Evolutionary conservation across 805 yeast genomes (phyloP).

Genomic region (Candida silvatica): DNA sequence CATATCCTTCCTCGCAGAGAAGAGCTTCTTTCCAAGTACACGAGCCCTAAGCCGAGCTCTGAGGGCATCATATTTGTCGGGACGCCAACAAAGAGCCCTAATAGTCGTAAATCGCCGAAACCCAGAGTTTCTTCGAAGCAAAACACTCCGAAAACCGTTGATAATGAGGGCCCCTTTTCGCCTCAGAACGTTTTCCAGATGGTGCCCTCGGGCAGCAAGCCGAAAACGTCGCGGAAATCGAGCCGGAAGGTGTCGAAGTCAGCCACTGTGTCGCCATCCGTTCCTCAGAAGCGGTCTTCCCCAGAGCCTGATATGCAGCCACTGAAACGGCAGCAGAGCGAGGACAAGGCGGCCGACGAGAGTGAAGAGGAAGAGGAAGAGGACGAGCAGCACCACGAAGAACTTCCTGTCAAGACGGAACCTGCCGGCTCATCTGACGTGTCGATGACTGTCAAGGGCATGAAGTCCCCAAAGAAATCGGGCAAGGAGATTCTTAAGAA

Average conservation of each 20-base stretch:
- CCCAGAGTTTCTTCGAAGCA: too few relatives aligned
- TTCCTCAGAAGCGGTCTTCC: conserved; percentile 2
- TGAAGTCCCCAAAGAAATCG: conserved; percentile 3
- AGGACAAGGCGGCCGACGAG: too few relatives aligned
- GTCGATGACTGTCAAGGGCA: too few relatives aligned
- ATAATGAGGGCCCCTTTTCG: not conserved
- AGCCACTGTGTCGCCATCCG: not conserved
- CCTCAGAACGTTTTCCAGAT: conserved; percentile 1
- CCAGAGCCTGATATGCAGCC: not conserved
- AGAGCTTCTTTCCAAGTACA: conserved; percentile 27
- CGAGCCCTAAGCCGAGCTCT: conserved; percentile 14
- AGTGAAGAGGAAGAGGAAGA: too few relatives aligned
- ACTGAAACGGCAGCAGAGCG: too few relatives aligned
- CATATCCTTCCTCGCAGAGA: conserved; percentile 42
- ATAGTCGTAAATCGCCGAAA: too few relatives aligned
- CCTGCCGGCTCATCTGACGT: too few relatives aligned
- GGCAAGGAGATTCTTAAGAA: conserved; percentile 2
- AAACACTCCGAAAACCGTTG: not conserved
- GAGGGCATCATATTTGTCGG: conserved; percentile 13
- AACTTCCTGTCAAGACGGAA: too few relatives aligned
- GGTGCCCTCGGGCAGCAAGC: not conserved
- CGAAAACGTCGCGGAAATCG: not conserved
- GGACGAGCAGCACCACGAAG: too few relatives aligned
- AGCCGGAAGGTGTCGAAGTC: not conserved
- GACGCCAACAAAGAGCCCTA: too few relatives aligned